Evolutionary conservation across 306 rosid species (phyloP).

Genomic region (Cucurbita moschata): DNA sequence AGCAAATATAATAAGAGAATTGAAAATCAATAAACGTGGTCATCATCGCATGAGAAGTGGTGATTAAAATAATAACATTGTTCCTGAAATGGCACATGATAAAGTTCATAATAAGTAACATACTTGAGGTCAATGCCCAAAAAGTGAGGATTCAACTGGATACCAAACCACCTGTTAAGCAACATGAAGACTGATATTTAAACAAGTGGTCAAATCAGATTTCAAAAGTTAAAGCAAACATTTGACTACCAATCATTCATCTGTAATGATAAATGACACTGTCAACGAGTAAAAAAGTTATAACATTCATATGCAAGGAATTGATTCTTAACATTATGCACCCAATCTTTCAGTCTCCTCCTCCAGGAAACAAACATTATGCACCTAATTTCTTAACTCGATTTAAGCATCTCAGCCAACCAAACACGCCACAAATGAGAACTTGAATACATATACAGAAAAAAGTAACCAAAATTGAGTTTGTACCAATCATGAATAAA

Average conservation of each 20-base stretch:
- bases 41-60: neutral
- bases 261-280: neutral
- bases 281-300: neutral
- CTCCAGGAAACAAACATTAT: neutral
- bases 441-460: neutral
- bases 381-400: neutral
- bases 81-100: neutral
- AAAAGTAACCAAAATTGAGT: slow-evolving; percentile 5
- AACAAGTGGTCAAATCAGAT: neutral
- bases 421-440: neutral
- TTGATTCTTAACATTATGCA: neutral
- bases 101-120: slow-evolving; percentile 23
- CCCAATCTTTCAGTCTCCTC: neutral
- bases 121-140: slow-evolving; percentile 94
- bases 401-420: neutral
- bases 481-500: slow-evolving; percentile 74
- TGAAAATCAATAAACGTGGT: neutral
- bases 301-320: neutral
- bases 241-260: neutral
- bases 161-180: slow-evolving; percentile 80
- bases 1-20: neutral
- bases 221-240: neutral
- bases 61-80: neutral
- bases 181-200: neutral
- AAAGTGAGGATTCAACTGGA: slow-evolving; percentile 87